phyloP scores from a whole-genome alignment of 345 rosid genomes.

The Salix suchowensis region DNA sequence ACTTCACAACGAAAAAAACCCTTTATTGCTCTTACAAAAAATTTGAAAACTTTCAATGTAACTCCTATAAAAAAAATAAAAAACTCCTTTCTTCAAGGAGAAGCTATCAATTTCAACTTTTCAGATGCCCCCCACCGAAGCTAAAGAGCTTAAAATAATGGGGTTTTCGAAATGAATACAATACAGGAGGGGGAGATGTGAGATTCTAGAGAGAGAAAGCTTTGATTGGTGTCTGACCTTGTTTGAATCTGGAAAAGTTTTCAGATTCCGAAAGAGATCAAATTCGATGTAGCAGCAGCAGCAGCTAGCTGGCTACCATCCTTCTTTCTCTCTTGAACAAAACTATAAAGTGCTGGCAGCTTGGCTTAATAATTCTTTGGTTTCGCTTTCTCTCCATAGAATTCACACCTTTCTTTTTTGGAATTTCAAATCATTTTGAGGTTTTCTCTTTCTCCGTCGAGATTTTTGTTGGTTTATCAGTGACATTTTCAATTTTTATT shows the following conservation, averaged over 20 bases:
- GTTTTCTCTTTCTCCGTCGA: neutral
- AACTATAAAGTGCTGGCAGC: neutral
- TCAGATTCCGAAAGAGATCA: conserved; percentile 8
- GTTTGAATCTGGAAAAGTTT: conserved; percentile 19
- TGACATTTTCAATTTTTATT: neutral
- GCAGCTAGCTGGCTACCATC: neutral
- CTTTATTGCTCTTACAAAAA: neutral
- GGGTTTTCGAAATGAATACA: conserved; percentile 7
- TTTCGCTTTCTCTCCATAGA: neutral
- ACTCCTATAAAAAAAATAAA: neutral
- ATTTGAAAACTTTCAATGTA: conserved; percentile 5
- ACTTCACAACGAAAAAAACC: neutral
- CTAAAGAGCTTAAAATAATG: neutral
- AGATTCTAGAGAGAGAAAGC: conserved; percentile 15
- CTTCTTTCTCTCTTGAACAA: conserved; percentile 3
- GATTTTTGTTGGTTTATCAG: neutral
- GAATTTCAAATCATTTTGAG: conserved; percentile 7
- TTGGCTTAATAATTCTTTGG: neutral
- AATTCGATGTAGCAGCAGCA: conserved; percentile 1
- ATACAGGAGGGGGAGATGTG: neutral
- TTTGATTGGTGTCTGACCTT: conserved; percentile 22
- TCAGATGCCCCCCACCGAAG: conserved; percentile 12
- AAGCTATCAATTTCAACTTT: neutral
- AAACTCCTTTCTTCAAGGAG: conserved; percentile 9
- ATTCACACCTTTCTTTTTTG: neutral